Base-by-base conservation (phyloP, 73 alveolate species). In the Effrenium voratum region DNA sequence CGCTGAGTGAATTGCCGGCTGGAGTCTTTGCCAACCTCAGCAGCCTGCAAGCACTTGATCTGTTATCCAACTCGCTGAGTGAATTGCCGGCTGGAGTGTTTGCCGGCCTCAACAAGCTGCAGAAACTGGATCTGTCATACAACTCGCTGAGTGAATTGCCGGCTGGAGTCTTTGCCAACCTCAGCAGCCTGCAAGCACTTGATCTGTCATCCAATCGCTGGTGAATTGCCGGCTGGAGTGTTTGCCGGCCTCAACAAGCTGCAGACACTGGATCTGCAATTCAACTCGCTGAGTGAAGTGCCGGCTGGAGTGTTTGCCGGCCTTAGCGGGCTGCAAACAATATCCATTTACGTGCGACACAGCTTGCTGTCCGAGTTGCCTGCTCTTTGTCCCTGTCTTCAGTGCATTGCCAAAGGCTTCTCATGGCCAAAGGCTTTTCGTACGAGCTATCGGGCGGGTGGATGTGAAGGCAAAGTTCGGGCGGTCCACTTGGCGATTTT, bases 171-270 rank as follows among this genome's bases (percentile, higher is more conserved):
- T 52, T 52, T 19, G 19, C 8, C 26, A 19, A 19, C 19, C 63
- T 52, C 63, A 12, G 26, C 26, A 52, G 63, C 26, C 63, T 52
- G 63, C 63, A 19, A 8, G 19, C 63, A 19, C 63, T 52, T 52
- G 63, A 52, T 19, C 19, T n/a, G n/a, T n/a, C n/a, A n/a, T n/a
- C n/a, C n/a, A n/a, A n/a, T n/a, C n/a, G n/a, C n/a, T n/a, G n/a
- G n/a, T n/a, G 26, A 55, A 45, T 24, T 84, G 57, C 93, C 93
- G 36, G 63, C 73, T 15, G 77, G 22, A 28, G 40, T 85, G 66
- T 43, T 85, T 24, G n/a, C 38, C 0, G 93, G 80, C 44, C 76
- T 84, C n/a, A 24, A 44, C 46, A 36, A 4, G 38, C 60, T 84
- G 75, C 28, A 84, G 60, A 38, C 44, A 1, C 79, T 84, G 55